Conservation (phyloP, 2,329 filamentous ascomycete genomes). For the Purpureocillium takamizusanense region DNA sequence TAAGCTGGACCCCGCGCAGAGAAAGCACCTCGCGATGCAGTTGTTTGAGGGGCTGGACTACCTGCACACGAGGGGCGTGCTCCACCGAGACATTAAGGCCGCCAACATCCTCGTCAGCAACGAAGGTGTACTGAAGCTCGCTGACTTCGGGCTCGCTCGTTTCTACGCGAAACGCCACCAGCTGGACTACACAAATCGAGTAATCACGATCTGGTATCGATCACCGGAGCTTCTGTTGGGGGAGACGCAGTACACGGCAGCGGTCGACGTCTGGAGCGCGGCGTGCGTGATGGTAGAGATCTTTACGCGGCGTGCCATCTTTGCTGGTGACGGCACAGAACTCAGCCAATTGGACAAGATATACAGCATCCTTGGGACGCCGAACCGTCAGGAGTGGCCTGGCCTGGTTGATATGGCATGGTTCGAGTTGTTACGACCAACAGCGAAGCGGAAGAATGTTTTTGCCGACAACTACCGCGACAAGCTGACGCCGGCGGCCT, state of each 20-base stretch:
- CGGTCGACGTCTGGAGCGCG: conserved; percentile 93
- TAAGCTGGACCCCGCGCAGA: conserved; percentile 73
- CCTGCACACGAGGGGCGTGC: conserved; percentile 81
- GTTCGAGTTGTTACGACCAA: conserved; percentile 85
- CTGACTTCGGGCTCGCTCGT: conserved; percentile 90
- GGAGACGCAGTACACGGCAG: conserved; percentile 82
- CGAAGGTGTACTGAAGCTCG: conserved; percentile 80
- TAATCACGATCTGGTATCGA: conserved; percentile 98
- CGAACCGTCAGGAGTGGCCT: conserved; percentile 78
- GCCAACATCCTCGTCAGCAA: conserved; percentile 94
- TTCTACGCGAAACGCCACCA: conserved; percentile 92
- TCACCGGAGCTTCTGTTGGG: conserved; percentile 84
- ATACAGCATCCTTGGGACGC: conserved; percentile 86
- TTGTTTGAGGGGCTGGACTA: conserved; percentile 93
- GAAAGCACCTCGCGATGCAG: conserved; percentile 87
- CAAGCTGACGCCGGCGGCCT: conserved; percentile 67
- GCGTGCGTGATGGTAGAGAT: conserved; percentile 96
- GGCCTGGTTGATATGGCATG: conserved; percentile 88
- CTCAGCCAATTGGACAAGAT: conserved; percentile 94
- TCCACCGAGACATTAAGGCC: conserved; percentile 96
- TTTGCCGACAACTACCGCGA: conserved; percentile 81
- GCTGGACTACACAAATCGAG: conserved; percentile 94
- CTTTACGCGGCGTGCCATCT: conserved; percentile 87
- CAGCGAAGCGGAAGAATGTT: conserved; percentile 59
- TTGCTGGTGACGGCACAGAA: conserved; percentile 92